phyloP scores from a whole-genome alignment of 768 basidiomycete genomes.

The Guyanaporus albipodus region DNA sequence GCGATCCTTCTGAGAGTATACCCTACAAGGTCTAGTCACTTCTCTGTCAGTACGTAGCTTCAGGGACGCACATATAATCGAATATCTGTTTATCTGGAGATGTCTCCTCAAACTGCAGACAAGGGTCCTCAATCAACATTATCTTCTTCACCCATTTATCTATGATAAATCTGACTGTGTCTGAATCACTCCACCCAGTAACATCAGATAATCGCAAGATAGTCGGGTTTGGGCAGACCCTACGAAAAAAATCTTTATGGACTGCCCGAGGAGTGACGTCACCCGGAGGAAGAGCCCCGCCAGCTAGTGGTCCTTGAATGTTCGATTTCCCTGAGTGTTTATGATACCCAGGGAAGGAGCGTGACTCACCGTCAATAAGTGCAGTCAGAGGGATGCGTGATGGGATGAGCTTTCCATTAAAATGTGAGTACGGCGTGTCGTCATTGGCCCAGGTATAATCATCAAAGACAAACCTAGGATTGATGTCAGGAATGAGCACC shows the following conservation, averaged over 20 bases:
- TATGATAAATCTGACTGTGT: slow-evolving; percentile 30
- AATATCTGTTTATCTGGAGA: slow-evolving; percentile 18
- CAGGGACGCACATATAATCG: slow-evolving; percentile 9
- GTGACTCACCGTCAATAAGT: slow-evolving; percentile 29
- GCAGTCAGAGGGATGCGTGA: slow-evolving; percentile 38
- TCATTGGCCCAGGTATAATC: slow-evolving; percentile 40
- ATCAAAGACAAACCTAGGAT: slow-evolving; percentile 36
- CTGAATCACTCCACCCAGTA: slow-evolving; percentile 14
- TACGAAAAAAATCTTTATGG: slow-evolving; percentile 33
- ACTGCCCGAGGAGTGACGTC: slow-evolving; percentile 33
- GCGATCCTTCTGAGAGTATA: slow-evolving; percentile 28
- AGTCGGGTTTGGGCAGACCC: slow-evolving; percentile 35
- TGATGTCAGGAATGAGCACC: not conserved
- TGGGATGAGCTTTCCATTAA: slow-evolving; percentile 33
- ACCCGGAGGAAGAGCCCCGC: slow-evolving; percentile 31
- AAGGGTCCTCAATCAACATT: slow-evolving; percentile 32
- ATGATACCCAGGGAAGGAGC: not conserved
- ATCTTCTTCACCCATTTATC: slow-evolving; percentile 36
- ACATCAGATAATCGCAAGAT: slow-evolving; percentile 29
- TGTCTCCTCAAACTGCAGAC: slow-evolving; percentile 33
- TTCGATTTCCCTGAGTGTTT: not conserved
- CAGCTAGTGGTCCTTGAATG: slow-evolving; percentile 35
- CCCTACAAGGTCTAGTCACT: slow-evolving; percentile 17
- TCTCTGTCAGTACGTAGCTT: not conserved
- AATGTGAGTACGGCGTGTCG: slow-evolving; percentile 32